Conservation (phyloP, 345 rosid genomes). For the Salix koriyanagi region DNA sequence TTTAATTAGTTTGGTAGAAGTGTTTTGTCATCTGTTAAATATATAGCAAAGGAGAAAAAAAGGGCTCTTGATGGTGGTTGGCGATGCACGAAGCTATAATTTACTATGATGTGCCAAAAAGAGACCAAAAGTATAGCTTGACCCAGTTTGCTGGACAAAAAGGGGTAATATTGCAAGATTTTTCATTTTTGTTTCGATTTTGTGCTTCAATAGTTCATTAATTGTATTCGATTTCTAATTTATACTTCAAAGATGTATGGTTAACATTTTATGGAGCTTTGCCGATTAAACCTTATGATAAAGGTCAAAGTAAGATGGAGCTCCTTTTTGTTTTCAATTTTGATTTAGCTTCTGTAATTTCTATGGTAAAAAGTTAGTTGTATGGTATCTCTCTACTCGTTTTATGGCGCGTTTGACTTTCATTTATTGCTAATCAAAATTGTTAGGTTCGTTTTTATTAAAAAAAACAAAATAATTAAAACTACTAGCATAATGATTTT, state of each 20-base stretch:
- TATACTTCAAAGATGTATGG: not conserved
- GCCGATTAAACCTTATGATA: not conserved
- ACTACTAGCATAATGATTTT: no score
- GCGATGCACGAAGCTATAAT: not conserved
- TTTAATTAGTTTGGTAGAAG: not conserved
- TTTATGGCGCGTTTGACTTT: no score
- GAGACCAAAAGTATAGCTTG: not conserved
- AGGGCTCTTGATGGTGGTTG: not conserved
- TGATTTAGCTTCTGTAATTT: not conserved
- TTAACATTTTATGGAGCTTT: not conserved
- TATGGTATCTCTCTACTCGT: no score
- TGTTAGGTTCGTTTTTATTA: no score
- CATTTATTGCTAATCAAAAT: no score
- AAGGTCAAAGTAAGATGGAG: not conserved
- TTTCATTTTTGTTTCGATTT: not conserved
- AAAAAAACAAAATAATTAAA: no score
- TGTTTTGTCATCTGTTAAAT: not conserved
- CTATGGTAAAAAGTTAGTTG: no score
- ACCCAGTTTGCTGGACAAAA: not conserved
- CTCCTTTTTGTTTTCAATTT: not conserved
- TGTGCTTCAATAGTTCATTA: not conserved
- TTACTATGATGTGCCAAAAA: not conserved
- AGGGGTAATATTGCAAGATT: not conserved
- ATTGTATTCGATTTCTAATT: not conserved
- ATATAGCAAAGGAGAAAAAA: not conserved